A percentile compares a stretch with the other conserved stretches of the same genome.
phyloP scores from a whole-genome alignment of 2,329 filamentous ascomycete species.

The Apiospora marii region DNA sequence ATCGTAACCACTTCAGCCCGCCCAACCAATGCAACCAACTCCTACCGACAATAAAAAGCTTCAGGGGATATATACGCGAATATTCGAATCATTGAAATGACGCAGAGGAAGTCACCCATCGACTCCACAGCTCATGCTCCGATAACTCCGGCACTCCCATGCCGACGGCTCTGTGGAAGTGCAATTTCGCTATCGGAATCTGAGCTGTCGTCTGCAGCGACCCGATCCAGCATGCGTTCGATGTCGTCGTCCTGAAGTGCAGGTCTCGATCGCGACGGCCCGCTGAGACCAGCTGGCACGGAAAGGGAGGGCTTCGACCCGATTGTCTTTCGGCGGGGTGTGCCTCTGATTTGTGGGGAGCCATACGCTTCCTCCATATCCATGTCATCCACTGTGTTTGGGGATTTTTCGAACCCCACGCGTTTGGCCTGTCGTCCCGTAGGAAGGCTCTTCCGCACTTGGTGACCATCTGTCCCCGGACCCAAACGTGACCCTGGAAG shows the following conservation, averaged over 20 bases:
- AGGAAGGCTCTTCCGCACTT: conserved; percentile 61
- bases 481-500: conserved; percentile 53
- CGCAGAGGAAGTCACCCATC: not conserved
- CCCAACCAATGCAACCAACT: not conserved
- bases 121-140: conserved; percentile 19
- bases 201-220: conserved; percentile 58
- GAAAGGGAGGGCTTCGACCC: conserved; percentile 51
- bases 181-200: conserved; percentile 67
- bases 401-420: conserved; percentile 57
- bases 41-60: conserved; percentile 5
- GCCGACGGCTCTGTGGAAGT: conserved; percentile 46
- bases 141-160: conserved; percentile 30
- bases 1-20: conserved; percentile 26
- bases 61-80: conserved; percentile 24
- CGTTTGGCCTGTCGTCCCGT: conserved; percentile 54
- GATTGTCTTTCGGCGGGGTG: conserved; percentile 53
- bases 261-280: conserved; percentile 48
- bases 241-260: conserved; percentile 63
- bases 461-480: conserved; percentile 37
- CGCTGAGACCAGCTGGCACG: conserved; percentile 57
- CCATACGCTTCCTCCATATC: conserved; percentile 51
- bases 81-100: conserved; percentile 11
- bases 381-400: conserved; percentile 54
- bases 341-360: conserved; percentile 47
- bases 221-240: conserved; percentile 64